Evolutionary conservation across 805 yeast genomes (phyloP).

Genomic region (Kazachstania martiniae): DNA sequence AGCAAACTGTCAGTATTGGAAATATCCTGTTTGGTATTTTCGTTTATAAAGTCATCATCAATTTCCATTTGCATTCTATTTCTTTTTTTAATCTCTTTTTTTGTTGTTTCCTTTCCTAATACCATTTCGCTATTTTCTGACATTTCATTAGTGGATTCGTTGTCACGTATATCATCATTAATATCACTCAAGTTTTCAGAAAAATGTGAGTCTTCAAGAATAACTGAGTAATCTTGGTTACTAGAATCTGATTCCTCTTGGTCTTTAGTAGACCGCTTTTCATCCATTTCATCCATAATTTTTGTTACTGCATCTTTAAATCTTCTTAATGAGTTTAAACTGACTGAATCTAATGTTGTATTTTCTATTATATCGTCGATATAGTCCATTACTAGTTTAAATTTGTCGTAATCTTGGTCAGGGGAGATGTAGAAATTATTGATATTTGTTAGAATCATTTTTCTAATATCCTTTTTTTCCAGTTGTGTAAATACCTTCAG

Average conservation of each 20-base stretch:
- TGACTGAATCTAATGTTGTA: slow-evolving; percentile 24
- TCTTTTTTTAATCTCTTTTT: too few relatives aligned
- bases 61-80: too few relatives aligned
- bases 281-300: slow-evolving; percentile 7
- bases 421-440: slow-evolving; percentile 37
- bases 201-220: slow-evolving; percentile 10
- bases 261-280: slow-evolving; percentile 2
- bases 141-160: too few relatives aligned
- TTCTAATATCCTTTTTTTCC: slow-evolving; percentile 43
- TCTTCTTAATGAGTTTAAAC: slow-evolving; percentile 28
- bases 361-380: slow-evolving; percentile 26
- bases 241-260: slow-evolving; percentile 1
- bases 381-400: slow-evolving; percentile 19
- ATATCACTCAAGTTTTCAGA: neutral
- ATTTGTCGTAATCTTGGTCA: slow-evolving; percentile 15
- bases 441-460: slow-evolving; percentile 41
- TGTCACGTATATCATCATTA: too few relatives aligned
- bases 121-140: too few relatives aligned
- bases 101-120: too few relatives aligned
- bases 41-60: too few relatives aligned
- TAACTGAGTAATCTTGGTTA: slow-evolving; percentile 15
- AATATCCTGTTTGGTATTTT: too few relatives aligned
- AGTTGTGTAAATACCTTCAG: slow-evolving; percentile 37
- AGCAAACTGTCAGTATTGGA: too few relatives aligned
- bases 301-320: slow-evolving; percentile 11